phyloP scores from a whole-genome alignment of 768 basidiomycete genomes.

The Suillus placidus region DNA sequence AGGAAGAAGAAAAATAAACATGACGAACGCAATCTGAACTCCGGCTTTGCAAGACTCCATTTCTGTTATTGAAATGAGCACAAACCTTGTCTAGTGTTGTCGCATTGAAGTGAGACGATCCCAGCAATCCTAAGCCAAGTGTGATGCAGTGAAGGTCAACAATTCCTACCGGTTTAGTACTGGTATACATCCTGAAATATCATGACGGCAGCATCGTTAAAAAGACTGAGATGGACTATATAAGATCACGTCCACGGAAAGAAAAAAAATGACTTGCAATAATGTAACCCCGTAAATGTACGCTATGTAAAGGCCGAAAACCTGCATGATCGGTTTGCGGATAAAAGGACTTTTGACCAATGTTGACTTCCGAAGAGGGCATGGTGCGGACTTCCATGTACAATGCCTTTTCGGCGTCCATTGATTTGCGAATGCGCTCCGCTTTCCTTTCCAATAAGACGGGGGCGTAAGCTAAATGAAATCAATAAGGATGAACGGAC shows the following conservation, averaged over 20 bases:
- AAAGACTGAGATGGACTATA: slow-evolving; percentile 48
- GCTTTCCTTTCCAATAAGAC: slow-evolving; percentile 55
- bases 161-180: slow-evolving; percentile 11
- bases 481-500: slow-evolving; percentile 19
- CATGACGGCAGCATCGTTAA: slow-evolving; percentile 58
- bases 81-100: slow-evolving; percentile 59
- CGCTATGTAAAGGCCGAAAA: slow-evolving; percentile 69
- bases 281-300: slow-evolving; percentile 65
- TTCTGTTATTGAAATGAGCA: slow-evolving; percentile 49
- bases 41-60: slow-evolving; percentile 56
- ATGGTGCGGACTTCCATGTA: slow-evolving; percentile 44
- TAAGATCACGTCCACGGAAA: not conserved
- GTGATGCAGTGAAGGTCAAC: slow-evolving; percentile 62
- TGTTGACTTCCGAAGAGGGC: slow-evolving; percentile 44
- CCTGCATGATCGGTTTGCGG: slow-evolving; percentile 64
- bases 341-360: slow-evolving; percentile 42
- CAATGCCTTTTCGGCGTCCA: slow-evolving; percentile 47
- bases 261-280: slow-evolving; percentile 42
- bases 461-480: slow-evolving; percentile 29
- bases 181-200: slow-evolving; percentile 58
- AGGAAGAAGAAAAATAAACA: too few species aligned
- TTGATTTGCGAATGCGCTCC: slow-evolving; percentile 42
- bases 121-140: slow-evolving; percentile 61
- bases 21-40: slow-evolving; percentile 37
- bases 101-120: slow-evolving; percentile 57